These are phyloP conservation scores for Cryphonectria parasitica DNA, from an alignment of 2,329 filamentous ascomycete genomes.

Conservation along the genomic window DNA sequence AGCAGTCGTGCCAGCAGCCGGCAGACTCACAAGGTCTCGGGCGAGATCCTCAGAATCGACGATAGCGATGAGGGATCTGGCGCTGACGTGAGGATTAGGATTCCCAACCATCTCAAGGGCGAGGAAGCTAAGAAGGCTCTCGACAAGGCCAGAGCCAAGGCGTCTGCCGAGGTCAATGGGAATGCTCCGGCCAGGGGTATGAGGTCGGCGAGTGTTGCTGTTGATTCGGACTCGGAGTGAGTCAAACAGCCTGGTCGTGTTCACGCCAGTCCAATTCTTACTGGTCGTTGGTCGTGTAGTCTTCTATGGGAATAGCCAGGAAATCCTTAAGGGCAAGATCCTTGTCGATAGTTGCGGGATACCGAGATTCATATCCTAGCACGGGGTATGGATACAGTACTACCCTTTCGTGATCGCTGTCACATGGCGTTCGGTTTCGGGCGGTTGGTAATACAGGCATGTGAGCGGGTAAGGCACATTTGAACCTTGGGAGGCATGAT, in stretches of 20 bases:
- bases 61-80: not conserved
- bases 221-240: constrained; percentile 25
- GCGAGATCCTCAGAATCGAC: constrained; percentile 18
- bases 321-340: not conserved
- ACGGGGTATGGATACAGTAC: not conserved
- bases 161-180: constrained; percentile 5
- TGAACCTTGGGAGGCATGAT: not conserved
- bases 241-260: not conserved
- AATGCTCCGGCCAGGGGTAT: not conserved
- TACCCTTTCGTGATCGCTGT: too few species aligned
- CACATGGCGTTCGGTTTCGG: not conserved
- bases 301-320: not conserved
- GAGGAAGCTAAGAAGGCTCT: constrained; percentile 18
- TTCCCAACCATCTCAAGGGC: constrained; percentile 23
- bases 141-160: constrained; percentile 4
- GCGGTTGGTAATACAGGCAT: not conserved
- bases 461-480: not conserved
- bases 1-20: constrained; percentile 18
- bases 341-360: not conserved
- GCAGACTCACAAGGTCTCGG: constrained; percentile 15
- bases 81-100: constrained; percentile 6
- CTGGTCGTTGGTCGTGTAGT: not conserved
- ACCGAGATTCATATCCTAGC: not conserved
- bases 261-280: not conserved
- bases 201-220: constrained; percentile 16